phyloP scores from a whole-genome alignment of 1,284 basidiomycete species.

The Inonotus hispidus region DNA sequence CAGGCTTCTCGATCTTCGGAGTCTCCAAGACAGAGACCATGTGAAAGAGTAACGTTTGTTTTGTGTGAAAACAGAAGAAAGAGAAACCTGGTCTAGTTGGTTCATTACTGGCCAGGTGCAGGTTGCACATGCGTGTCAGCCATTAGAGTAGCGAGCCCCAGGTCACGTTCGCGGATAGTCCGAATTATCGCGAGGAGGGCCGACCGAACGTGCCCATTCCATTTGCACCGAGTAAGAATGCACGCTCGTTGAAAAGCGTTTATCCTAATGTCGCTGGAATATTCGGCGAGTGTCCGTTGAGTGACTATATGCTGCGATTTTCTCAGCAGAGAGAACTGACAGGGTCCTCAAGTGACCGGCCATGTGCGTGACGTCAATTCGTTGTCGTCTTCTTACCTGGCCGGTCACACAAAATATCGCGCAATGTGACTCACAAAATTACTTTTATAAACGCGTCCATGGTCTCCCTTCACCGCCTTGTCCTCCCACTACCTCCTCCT shows the following conservation, averaged over 20 bases:
- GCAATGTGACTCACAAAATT: neutral
- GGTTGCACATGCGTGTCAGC: neutral
- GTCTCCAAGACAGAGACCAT: neutral
- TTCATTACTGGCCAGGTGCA: too few species aligned
- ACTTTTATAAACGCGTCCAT: neutral
- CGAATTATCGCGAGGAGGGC: neutral
- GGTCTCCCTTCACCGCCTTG: too few species aligned
- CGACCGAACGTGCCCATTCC: neutral
- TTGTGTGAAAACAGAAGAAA: too few species aligned
- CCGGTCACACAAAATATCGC: slow-evolving; percentile 1
- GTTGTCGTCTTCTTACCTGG: neutral
- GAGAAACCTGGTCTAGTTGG: too few species aligned
- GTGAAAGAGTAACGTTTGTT: too few species aligned
- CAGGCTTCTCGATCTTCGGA: slow-evolving; percentile 5
- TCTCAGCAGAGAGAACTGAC: neutral
- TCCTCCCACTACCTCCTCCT: neutral
- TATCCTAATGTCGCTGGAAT: too few species aligned
- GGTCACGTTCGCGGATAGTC: neutral
- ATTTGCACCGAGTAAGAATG: too few species aligned
- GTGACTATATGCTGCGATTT: neutral
- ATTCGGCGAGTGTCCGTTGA: neutral
- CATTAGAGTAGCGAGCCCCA: neutral
- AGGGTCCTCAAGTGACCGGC: neutral
- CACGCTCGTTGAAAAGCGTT: too few species aligned
- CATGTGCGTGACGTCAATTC: neutral